Percentiles rank a stretch among this genome's conserved stretches.
phyloP scores from a whole-genome alignment of 805 yeast species.

The Ogataea trehaloabstinens region DNA sequence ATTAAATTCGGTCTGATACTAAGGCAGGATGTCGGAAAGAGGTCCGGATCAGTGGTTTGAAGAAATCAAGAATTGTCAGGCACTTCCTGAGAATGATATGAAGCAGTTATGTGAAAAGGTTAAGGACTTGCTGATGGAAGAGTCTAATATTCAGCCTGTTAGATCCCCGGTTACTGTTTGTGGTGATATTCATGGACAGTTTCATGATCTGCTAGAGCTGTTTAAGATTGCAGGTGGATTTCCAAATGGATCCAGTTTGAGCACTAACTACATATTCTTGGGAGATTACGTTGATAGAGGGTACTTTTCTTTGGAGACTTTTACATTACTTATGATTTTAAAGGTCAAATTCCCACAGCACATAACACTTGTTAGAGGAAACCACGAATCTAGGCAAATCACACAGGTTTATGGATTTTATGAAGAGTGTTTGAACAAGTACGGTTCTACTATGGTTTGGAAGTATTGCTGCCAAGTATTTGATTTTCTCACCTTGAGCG shows the following conservation, averaged over 20 bases:
- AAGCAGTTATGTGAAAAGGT: constrained; percentile 94
- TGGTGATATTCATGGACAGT: constrained; percentile 98
- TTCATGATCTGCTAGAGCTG: constrained; percentile 87
- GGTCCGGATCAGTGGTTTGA: constrained; percentile 98
- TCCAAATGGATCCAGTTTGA: constrained; percentile 58
- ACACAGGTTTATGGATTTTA: constrained; percentile 99
- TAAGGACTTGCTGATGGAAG: constrained; percentile 93
- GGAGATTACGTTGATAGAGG: constrained; percentile 99
- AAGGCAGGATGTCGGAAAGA: constrained; percentile 68
- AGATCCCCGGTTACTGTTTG: constrained; percentile 92
- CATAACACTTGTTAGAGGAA: constrained; percentile 94
- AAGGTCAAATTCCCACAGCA: constrained; percentile 69
- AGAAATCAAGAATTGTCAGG: constrained; percentile 84
- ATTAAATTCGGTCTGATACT: no score
- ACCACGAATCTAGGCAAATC: constrained; percentile 94
- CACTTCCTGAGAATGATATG: constrained; percentile 90
- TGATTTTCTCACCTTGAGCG: constrained; percentile 90
- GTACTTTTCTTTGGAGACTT: constrained; percentile 91
- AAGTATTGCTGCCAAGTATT: constrained; percentile 95
- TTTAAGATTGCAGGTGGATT: constrained; percentile 92
- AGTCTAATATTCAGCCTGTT: constrained; percentile 91
- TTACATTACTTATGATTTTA: constrained; percentile 88
- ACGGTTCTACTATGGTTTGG: constrained; percentile 95
- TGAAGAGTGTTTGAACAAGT: constrained; percentile 90
- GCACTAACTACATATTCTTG: constrained; percentile 69